Percentiles rank a stretch among this genome's conserved stretches.
Conservation (phyloP, 192 early-diverging fungal genomes). For the Oehlia diaphana region DNA sequence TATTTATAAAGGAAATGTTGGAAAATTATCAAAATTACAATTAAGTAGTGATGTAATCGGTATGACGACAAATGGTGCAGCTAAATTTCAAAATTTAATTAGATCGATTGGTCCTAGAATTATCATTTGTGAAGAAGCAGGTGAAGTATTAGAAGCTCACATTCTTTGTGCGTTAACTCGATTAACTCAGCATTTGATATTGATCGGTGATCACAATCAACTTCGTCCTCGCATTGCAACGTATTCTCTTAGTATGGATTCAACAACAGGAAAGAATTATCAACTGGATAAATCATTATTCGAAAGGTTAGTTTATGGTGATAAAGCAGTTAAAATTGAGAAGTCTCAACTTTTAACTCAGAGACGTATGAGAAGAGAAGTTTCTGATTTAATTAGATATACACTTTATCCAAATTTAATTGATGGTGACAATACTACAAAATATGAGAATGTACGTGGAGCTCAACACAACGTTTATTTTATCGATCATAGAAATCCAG, state of each 20-base stretch:
- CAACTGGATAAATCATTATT: slow-evolving; percentile 52
- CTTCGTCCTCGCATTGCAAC: not conserved
- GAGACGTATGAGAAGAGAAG: slow-evolving; percentile 51
- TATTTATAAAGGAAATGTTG: slow-evolving; percentile 31
- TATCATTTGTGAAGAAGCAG: slow-evolving; percentile 61
- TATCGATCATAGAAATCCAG: slow-evolving; percentile 47
- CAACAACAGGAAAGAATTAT: slow-evolving; percentile 39
- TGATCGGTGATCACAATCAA: slow-evolving; percentile 53
- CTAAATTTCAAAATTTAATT: slow-evolving; percentile 41
- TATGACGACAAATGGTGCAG: slow-evolving; percentile 64
- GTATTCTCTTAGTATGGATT: slow-evolving; percentile 35
- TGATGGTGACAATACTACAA: slow-evolving; percentile 36
- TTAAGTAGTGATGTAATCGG: slow-evolving; percentile 46
- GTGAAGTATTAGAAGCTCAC: slow-evolving; percentile 59
- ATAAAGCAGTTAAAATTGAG: slow-evolving; percentile 5
- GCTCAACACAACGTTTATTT: slow-evolving; percentile 49
- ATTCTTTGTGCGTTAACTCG: slow-evolving; percentile 46
- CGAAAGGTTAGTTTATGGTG: slow-evolving; percentile 39
- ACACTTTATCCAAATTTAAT: slow-evolving; percentile 49
- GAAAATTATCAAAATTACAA: slow-evolving; percentile 19
- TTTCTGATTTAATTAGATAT: slow-evolving; percentile 46
- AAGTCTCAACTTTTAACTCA: slow-evolving; percentile 29
- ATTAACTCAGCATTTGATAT: slow-evolving; percentile 53
- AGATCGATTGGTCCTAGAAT: slow-evolving; percentile 44
- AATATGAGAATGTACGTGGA: slow-evolving; percentile 41